A percentile compares a stretch with the other conserved stretches of the same genome.
phyloP scores from a whole-genome alignment of 768 basidiomycete species.

The Rhodotorula graminis region DNA sequence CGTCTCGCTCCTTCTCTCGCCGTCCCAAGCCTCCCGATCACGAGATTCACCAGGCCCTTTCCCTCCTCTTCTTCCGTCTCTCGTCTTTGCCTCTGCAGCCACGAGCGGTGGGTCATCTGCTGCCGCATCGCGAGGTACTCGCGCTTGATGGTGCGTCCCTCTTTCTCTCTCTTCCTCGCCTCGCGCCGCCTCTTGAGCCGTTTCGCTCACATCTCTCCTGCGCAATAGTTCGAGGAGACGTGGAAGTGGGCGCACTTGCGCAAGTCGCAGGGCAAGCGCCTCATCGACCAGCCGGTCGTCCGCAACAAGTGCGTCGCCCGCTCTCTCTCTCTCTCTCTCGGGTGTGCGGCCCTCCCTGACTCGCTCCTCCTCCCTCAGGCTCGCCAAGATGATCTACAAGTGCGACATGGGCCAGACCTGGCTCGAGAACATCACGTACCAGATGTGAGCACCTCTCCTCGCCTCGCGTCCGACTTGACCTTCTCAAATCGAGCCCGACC shows the following conservation, averaged over 20 bases:
- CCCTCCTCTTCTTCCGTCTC: no score
- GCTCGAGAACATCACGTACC: constrained; percentile 79
- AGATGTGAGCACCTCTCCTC: constrained; percentile 46
- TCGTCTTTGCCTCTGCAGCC: constrained; percentile 53
- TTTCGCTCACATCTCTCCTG: not conserved
- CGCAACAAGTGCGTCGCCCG: constrained; percentile 57
- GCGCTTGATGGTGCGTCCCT: constrained; percentile 12
- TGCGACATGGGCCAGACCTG: constrained; percentile 76
- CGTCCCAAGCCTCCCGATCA: no score
- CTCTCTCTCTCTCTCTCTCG: not conserved
- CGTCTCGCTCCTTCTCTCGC: constrained; percentile 57
- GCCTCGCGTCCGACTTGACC: not conserved
- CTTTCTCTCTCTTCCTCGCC: no score
- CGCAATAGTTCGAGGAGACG: constrained; percentile 16
- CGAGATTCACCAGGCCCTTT: no score
- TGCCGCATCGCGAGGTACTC: constrained; percentile 48
- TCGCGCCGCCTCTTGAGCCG: no score
- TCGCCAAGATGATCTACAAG: constrained; percentile 83
- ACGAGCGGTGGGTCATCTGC: constrained; percentile 66
- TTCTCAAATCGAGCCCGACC: not conserved
- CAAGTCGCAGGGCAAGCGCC: constrained; percentile 82
- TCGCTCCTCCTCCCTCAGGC: constrained; percentile 30
- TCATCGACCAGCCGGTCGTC: constrained; percentile 73
- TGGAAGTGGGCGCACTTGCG: constrained; percentile 78
- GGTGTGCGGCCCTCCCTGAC: not conserved